These are phyloP conservation scores for Diaporthe citri DNA, from an alignment of 2,329 filamentous ascomycete species.

Conservation along the genomic window DNA sequence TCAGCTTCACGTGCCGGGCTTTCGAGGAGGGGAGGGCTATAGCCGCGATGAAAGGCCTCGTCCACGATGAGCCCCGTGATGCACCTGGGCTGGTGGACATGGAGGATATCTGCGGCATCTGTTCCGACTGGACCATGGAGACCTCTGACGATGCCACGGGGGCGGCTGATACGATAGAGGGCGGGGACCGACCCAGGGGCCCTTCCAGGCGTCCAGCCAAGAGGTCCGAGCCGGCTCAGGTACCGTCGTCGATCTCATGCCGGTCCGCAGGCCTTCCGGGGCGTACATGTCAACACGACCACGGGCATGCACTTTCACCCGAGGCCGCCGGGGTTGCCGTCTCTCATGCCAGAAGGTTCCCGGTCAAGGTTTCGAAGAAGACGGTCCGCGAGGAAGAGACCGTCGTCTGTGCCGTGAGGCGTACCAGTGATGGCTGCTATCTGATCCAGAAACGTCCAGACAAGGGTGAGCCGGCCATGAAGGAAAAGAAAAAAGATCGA, in stretches of 20 bases:
- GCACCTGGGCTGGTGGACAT: conserved; percentile 54
- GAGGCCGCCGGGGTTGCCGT: conserved; percentile 52
- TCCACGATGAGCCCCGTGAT: not conserved
- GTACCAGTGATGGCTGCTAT: conserved; percentile 54
- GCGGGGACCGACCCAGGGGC: conserved; percentile 27
- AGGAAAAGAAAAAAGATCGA: not conserved
- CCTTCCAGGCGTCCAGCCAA: not conserved
- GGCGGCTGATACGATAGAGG: conserved; percentile 36
- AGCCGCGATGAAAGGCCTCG: conserved; percentile 41
- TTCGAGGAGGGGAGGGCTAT: conserved; percentile 60
- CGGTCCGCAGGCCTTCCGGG: not conserved
- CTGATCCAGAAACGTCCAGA: conserved; percentile 64
- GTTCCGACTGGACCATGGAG: conserved; percentile 47
- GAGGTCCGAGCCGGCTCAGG: conserved; percentile 47
- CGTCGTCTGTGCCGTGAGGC: conserved; percentile 65
- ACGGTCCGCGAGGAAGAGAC: conserved; percentile 64
- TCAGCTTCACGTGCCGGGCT: conserved; percentile 63
- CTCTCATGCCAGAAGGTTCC: conserved; percentile 64
- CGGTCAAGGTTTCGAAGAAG: conserved; percentile 64
- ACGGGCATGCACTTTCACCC: not conserved
- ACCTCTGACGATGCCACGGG: conserved; percentile 56
- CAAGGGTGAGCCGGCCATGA: conserved; percentile 51
- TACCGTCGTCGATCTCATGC: conserved; percentile 51
- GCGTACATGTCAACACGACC: not conserved
- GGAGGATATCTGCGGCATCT: conserved; percentile 64